Conservation (phyloP, 192 early-diverging fungal species). For the Backusella sp. region DNA sequence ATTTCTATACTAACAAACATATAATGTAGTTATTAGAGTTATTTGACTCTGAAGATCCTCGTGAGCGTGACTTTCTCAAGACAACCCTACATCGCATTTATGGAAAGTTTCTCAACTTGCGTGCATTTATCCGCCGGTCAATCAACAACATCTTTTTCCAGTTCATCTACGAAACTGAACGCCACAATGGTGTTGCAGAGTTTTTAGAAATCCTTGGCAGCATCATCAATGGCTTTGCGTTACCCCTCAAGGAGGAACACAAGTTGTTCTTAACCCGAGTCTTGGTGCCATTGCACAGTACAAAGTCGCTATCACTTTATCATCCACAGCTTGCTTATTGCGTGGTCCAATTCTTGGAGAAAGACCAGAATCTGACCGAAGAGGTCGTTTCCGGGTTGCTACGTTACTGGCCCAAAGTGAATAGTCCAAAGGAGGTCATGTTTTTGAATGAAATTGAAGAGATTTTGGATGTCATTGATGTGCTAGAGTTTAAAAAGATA, state of each 20-base stretch:
- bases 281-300: conserved; percentile 86
- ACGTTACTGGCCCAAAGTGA: conserved; percentile 92
- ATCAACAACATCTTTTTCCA: conserved; percentile 94
- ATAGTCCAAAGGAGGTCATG: conserved; percentile 94
- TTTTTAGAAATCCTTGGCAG: conserved; percentile 89
- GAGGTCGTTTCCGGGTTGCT: conserved; percentile 70
- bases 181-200: conserved; percentile 92
- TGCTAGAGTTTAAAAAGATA: conserved; percentile 76
- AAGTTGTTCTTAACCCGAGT: conserved; percentile 84
- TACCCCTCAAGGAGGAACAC: conserved; percentile 95
- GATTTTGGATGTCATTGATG: conserved; percentile 86
- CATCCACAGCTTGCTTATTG: conserved; percentile 92
- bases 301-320: conserved; percentile 81
- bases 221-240: conserved; percentile 94
- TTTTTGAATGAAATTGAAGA: conserved; percentile 91
- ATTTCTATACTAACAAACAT: neutral
- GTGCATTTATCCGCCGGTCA: conserved; percentile 85
- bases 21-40: conserved; percentile 73
- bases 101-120: conserved; percentile 88
- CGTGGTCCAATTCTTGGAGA: conserved; percentile 91
- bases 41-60: conserved; percentile 90
- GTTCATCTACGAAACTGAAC: conserved; percentile 87
- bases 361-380: conserved; percentile 81
- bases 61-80: conserved; percentile 90
- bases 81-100: conserved; percentile 92